phyloP scores from a whole-genome alignment of 2,329 filamentous ascomycete genomes.

The Celoporthe dispersa region DNA sequence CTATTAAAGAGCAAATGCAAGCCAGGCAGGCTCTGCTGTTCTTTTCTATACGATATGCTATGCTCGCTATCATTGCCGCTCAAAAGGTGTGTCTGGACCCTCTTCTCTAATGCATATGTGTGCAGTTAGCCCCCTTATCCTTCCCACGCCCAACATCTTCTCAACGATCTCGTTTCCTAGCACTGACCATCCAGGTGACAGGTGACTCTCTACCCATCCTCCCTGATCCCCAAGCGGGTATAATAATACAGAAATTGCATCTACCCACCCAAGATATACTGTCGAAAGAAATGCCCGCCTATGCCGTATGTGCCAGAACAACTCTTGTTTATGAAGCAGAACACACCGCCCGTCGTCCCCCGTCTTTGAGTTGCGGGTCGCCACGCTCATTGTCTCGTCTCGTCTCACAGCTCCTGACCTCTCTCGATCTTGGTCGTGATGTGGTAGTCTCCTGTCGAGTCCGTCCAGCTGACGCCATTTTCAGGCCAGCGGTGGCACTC shows the following conservation, averaged over 20 bases:
- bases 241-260: slow-evolving; percentile 23
- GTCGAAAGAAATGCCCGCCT: neutral
- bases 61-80: slow-evolving; percentile 31
- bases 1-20: slow-evolving; percentile 4
- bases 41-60: slow-evolving; percentile 34
- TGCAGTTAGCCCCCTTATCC: neutral
- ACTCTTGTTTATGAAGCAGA: neutral
- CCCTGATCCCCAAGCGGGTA: slow-evolving; percentile 19
- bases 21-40: slow-evolving; percentile 25
- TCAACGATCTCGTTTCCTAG: slow-evolving; percentile 6
- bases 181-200: neutral
- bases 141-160: slow-evolving; percentile 10
- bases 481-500: slow-evolving; percentile 65
- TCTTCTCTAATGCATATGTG: slow-evolving; percentile 1
- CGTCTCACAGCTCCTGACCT: neutral
- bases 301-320: neutral
- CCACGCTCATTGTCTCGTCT: neutral
- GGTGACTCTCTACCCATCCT: neutral
- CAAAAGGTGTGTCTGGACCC: slow-evolving; percentile 22
- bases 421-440: slow-evolving; percentile 77
- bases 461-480: slow-evolving; percentile 90
- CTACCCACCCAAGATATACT: neutral
- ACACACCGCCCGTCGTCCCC: neutral
- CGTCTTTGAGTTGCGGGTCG: neutral
- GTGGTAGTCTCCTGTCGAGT: slow-evolving; percentile 81